Evolutionary conservation across 116 monocot species (phyloP), one percentile per base, ranked within the genome.

Genomic region (Iris pallida): DNA sequence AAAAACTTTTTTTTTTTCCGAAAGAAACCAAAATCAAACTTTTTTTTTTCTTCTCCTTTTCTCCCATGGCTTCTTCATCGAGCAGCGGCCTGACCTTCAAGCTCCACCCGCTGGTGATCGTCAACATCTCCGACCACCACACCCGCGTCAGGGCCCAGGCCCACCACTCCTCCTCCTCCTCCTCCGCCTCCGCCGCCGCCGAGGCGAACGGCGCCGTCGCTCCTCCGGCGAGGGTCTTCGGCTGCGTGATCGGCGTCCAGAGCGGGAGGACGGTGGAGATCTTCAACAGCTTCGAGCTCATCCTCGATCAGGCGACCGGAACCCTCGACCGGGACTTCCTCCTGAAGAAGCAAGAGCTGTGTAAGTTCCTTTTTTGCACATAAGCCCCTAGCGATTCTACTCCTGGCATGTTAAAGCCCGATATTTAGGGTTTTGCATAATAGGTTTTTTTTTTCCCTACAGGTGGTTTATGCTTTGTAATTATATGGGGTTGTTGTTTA

Each of bases 41-140:
- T 9, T 5, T 20, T 47, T 51, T 46, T 62, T 18, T 16, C 42
- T 59, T 44, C 15, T 45, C 40, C 19, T 14, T 53, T 18, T 8
- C 15, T 63, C 55, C 62, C 12, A 86, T 84, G 89, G 79, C 89
- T 45, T 84, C 90, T 42, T 88, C 99, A 9, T 85, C 85, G 20
- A 88, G 93, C 77, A 90, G 99, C 47, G 99, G 99, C 1, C 70
- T 93, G 16, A 99, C 91, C 61, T 99, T 99, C 79, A 99, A 99
- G 91, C 90, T 99, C 55, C 99, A 99, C 51, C 99, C 99, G 0
- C 79, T 99, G 18, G 99, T 99, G 54, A 99, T 99, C 75, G 86
- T 99, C 61, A 99, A 99, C 84, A 83, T 99, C 79, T 99, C 99
- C 45, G 99, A 99, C 55, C 99, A 99, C 73, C 64, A 90, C 88